These are phyloP conservation scores for Globisporangium heterothallicum DNA, from an alignment of 352 stramenopile species.

Conservation along the genomic window DNA sequence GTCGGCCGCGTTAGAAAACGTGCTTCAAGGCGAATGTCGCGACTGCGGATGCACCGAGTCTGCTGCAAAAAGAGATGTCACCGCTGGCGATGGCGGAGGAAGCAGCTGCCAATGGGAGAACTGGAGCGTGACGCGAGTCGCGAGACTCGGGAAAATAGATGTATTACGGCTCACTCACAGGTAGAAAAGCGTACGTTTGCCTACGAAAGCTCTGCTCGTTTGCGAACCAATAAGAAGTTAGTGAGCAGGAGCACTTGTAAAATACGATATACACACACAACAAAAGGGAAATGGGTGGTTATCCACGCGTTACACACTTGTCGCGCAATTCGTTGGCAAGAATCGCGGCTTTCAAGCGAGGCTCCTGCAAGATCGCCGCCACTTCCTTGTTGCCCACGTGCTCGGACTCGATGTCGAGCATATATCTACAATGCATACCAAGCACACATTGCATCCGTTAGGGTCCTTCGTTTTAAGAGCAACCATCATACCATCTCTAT, in stretches of 20 bases:
- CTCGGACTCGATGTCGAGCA: conserved; percentile 24
- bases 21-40: conserved; percentile 13
- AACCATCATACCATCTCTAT: too few species aligned
- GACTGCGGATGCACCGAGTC: neutral
- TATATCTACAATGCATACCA: conserved; percentile 15
- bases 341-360: conserved; percentile 24
- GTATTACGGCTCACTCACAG: conserved; percentile 20
- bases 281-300: neutral
- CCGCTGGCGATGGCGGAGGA: neutral
- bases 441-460: neutral
- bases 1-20: conserved; percentile 18
- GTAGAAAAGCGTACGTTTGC: neutral
- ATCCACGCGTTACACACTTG: conserved; percentile 21
- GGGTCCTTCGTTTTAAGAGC: too few species aligned
- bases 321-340: conserved; percentile 30
- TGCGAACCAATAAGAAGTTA: too few species aligned
- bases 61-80: neutral
- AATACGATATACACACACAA: conserved; percentile 3
- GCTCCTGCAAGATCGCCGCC: conserved; percentile 18
- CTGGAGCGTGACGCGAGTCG: conserved; percentile 19
- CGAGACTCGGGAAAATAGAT: conserved; percentile 16
- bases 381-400: conserved; percentile 16
- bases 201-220: too few species aligned
- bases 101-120: conserved; percentile 20
- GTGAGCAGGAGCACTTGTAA: too few species aligned